These are phyloP conservation scores for Desmodesmus armatus DNA, from an alignment of 139 green algal species.

Conservation along the genomic window DNA sequence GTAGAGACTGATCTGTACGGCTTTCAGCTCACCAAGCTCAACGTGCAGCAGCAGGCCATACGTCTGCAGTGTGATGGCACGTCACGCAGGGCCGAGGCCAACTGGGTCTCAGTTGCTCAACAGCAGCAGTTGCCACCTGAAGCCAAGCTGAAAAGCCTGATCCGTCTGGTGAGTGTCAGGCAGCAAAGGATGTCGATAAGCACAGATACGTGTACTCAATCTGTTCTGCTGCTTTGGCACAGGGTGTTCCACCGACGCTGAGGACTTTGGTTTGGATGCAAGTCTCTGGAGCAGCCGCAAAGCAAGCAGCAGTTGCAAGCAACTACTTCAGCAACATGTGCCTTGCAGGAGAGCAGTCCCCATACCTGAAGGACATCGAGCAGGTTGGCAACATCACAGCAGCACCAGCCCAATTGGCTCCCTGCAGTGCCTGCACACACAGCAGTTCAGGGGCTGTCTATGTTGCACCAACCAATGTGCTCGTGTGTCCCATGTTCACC, in stretches of 20 bases:
- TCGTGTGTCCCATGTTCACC: background rate
- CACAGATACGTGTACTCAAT: background rate
- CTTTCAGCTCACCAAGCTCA: conserved; percentile 48
- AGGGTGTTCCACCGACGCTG: conserved; percentile 71
- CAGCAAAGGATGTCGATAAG: background rate
- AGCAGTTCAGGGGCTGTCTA: background rate
- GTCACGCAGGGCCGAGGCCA: background rate
- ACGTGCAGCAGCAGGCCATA: conserved; percentile 33
- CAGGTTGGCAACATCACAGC: conserved; percentile 53
- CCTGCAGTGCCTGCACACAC: no score
- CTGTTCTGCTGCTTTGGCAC: background rate
- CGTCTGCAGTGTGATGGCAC: conserved; percentile 26
- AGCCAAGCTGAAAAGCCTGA: conserved; percentile 63
- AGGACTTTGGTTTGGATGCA: conserved; percentile 69
- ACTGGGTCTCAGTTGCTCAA: conserved; percentile 52
- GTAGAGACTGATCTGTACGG: conserved; percentile 54
- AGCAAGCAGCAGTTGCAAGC: conserved; percentile 39
- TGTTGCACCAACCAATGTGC: background rate
- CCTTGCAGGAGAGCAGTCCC: conserved; percentile 53
- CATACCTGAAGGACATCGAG: conserved; percentile 70
- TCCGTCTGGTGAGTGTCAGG: conserved; percentile 51
- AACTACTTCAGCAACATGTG: conserved; percentile 76
- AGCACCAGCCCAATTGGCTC: no score
- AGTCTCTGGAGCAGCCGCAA: conserved; percentile 60
- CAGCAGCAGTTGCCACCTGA: conserved; percentile 53